These are phyloP conservation scores for Fraxinus pennsylvanica DNA, from an alignment of 257 asterid species.

Conservation along the genomic window DNA sequence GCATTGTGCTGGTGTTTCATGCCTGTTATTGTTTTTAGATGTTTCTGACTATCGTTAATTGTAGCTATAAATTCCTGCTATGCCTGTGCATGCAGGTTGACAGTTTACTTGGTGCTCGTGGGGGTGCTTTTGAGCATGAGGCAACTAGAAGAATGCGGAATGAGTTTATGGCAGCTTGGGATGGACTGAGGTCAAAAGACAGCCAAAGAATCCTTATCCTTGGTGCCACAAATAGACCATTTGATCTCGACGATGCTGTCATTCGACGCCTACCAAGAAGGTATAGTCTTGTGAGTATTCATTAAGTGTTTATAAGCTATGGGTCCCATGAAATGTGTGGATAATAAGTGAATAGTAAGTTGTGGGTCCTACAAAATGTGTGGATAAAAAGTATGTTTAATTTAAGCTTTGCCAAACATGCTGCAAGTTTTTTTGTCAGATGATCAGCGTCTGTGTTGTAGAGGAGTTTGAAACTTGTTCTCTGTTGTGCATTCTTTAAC, in stretches of 20 bases:
- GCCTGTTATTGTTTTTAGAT: not conserved
- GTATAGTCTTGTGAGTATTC: conserved; percentile 33
- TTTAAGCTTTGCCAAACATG: too few relatives aligned
- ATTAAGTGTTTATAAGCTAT: not conserved
- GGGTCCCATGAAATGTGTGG: too few relatives aligned
- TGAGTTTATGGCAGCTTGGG: conserved; percentile 99
- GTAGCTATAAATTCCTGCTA: not conserved
- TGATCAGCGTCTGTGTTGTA: not conserved
- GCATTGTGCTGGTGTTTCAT: not conserved
- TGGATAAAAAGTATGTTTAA: too few relatives aligned
- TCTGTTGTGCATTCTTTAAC: not conserved
- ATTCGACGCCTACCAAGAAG: conserved; percentile 97
- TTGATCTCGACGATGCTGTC: conserved; percentile 99
- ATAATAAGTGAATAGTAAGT: too few relatives aligned
- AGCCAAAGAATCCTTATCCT: conserved; percentile 91
- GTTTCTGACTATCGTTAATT: not conserved
- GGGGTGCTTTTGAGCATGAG: conserved; percentile 93
- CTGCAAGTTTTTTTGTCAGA: not conserved
- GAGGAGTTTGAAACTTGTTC: not conserved
- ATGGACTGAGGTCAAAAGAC: conserved; percentile 94
- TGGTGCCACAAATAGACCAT: conserved; percentile 98
- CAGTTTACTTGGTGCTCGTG: conserved; percentile 99
- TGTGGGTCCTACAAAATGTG: too few relatives aligned
- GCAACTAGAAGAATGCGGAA: conserved; percentile 98
- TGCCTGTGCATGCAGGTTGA: conserved; percentile 68